Conservation (phyloP, 192 early-diverging fungal species). For the Podila epigama region DNA sequence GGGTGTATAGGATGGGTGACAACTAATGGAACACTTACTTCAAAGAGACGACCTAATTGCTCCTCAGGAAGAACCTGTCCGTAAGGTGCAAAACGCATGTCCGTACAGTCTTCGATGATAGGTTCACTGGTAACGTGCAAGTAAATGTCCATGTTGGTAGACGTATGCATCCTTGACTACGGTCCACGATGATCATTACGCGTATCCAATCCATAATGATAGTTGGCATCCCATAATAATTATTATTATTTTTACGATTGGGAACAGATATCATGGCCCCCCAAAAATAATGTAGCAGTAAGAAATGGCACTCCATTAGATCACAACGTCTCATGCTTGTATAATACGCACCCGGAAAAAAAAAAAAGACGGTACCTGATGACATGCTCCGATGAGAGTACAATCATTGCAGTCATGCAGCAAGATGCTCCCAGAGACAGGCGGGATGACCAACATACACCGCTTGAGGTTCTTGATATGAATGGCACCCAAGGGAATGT, state of each 20-base stretch:
- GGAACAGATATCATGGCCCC: too few relatives aligned
- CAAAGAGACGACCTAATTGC: conserved; percentile 39
- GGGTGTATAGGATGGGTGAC: too few relatives aligned
- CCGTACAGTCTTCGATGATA: conserved; percentile 84
- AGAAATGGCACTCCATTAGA: not conserved
- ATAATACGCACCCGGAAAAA: too few relatives aligned
- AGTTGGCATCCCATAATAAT: too few relatives aligned
- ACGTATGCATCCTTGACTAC: conserved; percentile 86
- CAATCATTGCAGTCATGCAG: conserved; percentile 70
- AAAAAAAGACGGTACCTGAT: conserved; percentile 64
- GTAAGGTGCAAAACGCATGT: conserved; percentile 74
- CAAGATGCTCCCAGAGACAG: conserved; percentile 76
- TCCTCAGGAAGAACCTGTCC: conserved; percentile 38
- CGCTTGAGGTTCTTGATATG: conserved; percentile 76
- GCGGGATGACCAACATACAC: conserved; percentile 68
- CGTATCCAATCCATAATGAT: not conserved
- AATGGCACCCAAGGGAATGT: conserved; percentile 67
- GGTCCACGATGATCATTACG: not conserved
- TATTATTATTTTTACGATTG: too few relatives aligned
- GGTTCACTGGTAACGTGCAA: conserved; percentile 79
- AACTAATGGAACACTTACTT: too few relatives aligned
- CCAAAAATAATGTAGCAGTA: not conserved
- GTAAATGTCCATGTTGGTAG: conserved; percentile 65
- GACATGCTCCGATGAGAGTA: conserved; percentile 72
- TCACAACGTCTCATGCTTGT: too few relatives aligned